Base-by-base conservation (phyloP, 441 rosid genomes). In the Pelargonium fulgidum region DNA sequence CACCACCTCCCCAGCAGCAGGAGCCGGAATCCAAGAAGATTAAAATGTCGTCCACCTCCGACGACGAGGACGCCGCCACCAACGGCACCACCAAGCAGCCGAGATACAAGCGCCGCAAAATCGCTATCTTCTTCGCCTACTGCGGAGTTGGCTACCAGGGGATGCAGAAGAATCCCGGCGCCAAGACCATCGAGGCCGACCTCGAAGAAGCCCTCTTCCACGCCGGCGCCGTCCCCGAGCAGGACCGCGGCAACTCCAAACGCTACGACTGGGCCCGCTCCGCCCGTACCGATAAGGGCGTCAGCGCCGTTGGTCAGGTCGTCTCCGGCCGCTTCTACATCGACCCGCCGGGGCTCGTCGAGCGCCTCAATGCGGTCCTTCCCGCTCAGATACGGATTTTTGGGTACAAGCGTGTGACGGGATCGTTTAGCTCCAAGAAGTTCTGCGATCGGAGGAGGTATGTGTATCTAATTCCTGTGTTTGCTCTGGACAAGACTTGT, bases 61-160 rank as follows among this genome's bases (percentile, higher is more conserved):
- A 82, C 63, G 85, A 81, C 61, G 89, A 83, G 16, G 78, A 75
- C 4, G 79, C 58, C 41, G 72, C 45, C 1, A 11, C 74, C 20
- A 14, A 67, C 72, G 47, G 75, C 64, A 66, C 36, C 33, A 36
- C 75, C 61, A 81, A 72, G 67, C 81, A 72, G 62, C 87, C 72
- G 47, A 77, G 84, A 70, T 89, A 85, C 84, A 88, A 87, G 69
- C 96, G 93, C 73, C 87, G 98, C 29, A 93, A 93, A 73, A 79
- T 93, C 64, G 97, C 98, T 1, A 88, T 93, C 8, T 82, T 88
- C 82, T 89, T 91, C 61, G 92, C 97, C 0, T 93, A 89, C 74
- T 91, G 99, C 61, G 96, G 99, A 16, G 99, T 88, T 3, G 98
- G 97, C 14, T 93, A 93, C 69, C 99, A 91, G 45, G 99, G 96